Percentiles rank a stretch among this genome's conserved stretches.
These are phyloP conservation scores for Coniella lustricola DNA, from an alignment of 2,329 filamentous ascomycete species.

Conservation along the genomic window DNA sequence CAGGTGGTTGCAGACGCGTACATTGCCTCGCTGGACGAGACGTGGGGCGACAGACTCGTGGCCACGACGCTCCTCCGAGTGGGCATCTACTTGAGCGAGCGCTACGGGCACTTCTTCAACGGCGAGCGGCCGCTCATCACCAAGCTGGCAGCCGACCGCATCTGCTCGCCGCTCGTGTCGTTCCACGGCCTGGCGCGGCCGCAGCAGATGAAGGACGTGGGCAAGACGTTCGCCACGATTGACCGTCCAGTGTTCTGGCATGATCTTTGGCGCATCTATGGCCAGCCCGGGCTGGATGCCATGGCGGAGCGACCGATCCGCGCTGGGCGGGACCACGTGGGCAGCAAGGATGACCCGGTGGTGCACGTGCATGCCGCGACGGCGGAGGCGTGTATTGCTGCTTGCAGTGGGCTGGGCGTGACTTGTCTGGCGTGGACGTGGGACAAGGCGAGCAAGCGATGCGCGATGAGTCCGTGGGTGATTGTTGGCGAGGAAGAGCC, in stretches of 20 bases:
- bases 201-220: slow-evolving; percentile 38
- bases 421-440: slow-evolving; percentile 47
- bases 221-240: slow-evolving; percentile 32
- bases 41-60: slow-evolving; percentile 48
- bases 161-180: slow-evolving; percentile 48
- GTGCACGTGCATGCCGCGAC: slow-evolving; percentile 29
- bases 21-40: slow-evolving; percentile 41
- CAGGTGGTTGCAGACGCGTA: slow-evolving; percentile 38
- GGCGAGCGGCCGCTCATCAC: slow-evolving; percentile 44
- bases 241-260: slow-evolving; percentile 40
- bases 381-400: slow-evolving; percentile 35
- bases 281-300: slow-evolving; percentile 30
- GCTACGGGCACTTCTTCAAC: slow-evolving; percentile 48
- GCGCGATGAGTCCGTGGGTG: slow-evolving; percentile 43
- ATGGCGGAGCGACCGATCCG: slow-evolving; percentile 31
- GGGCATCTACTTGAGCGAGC: slow-evolving; percentile 49
- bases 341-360: slow-evolving; percentile 37
- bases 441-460: slow-evolving; percentile 32
- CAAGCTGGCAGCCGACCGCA: slow-evolving; percentile 40
- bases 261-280: slow-evolving; percentile 44
- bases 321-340: slow-evolving; percentile 41
- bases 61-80: slow-evolving; percentile 46
- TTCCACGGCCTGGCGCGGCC: slow-evolving; percentile 44
- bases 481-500: slow-evolving; percentile 35
- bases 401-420: slow-evolving; percentile 32